These are phyloP conservation scores for Tuctoria greenei DNA, from an alignment of 176 grass and related monocot species.

Conservation along the genomic window DNA sequence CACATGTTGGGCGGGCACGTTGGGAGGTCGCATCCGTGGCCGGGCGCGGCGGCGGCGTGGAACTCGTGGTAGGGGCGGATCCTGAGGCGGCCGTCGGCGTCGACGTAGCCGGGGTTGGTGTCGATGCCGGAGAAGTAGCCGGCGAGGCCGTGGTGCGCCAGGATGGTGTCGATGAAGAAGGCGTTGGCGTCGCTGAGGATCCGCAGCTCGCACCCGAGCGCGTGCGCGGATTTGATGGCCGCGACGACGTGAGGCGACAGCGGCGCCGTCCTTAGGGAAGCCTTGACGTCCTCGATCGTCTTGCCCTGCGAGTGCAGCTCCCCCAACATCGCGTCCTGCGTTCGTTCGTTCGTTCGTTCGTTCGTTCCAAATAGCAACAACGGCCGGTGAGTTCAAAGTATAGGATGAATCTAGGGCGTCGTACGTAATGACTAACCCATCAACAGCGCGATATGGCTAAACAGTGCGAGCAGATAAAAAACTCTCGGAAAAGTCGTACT, in stretches of 20 bases:
- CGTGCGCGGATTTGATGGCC: slow-evolving; percentile 55
- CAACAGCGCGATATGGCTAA: too few species aligned
- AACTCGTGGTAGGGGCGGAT: slow-evolving; percentile 67
- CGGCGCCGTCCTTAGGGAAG: slow-evolving; percentile 42
- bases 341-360: background rate
- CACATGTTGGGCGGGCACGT: slow-evolving; percentile 96
- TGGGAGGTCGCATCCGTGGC: slow-evolving; percentile 60
- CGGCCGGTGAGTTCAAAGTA: background rate
- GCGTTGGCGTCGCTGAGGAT: slow-evolving; percentile 89
- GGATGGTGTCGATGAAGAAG: slow-evolving; percentile 69
- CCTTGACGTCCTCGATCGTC: slow-evolving; percentile 50
- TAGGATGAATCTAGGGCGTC: too few species aligned
- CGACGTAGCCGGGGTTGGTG: slow-evolving; percentile 63
- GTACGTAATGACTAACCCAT: too few species aligned
- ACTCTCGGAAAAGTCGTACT: too few species aligned
- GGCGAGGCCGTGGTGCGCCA: slow-evolving; percentile 71
- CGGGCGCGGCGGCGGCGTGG: background rate
- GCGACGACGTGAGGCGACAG: slow-evolving; percentile 44
- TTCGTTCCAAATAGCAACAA: background rate
- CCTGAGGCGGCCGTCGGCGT: slow-evolving; percentile 63
- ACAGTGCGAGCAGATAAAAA: too few species aligned
- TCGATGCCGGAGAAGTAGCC: slow-evolving; percentile 62
- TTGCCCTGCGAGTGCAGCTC: slow-evolving; percentile 67
- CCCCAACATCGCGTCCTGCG: slow-evolving; percentile 67
- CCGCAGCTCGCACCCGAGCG: slow-evolving; percentile 71